Evolutionary conservation across 2,329 filamentous ascomycete species (phyloP), one percentile per base, ranked within the genome.

Genomic region (Hansfordia pulvinata): DNA sequence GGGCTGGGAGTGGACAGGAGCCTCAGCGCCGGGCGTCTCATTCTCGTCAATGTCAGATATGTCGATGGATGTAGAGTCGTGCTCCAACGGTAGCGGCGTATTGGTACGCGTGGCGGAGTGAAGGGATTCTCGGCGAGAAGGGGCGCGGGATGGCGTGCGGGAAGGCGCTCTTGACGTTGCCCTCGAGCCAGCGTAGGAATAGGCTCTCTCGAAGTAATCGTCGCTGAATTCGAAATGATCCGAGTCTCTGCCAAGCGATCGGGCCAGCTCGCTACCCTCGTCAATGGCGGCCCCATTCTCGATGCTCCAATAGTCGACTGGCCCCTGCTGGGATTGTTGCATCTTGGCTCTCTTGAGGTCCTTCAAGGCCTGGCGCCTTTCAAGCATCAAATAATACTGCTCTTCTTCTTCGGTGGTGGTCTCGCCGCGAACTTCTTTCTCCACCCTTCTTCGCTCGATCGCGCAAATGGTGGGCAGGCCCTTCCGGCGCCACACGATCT

Each of bases 401-500:
- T 76, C 62, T 49, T 77, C 65, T 44, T 72, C 70, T 35, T 61
- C 57, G 19, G 62, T 62, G 38, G 66, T 62, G n/a, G 61, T 52
- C 35, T 75, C 62, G 28, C 69, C 69, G 18, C 58, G 60, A 47
- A 72, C 68, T 43, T 84, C 79, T 27, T 72, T 71, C 46, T 92
- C 79, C 38, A 90, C 69, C 29, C 86, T 72, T 31, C 74, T 67
- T 40, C 83, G 81, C 49, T 98, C 90, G 42, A 85, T 76, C 17
- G 75, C 62, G 40, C 82, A 82, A 36, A 96, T 80, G 43, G 85
- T 80, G 30, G 77, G 79, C 6, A 85, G 63, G 5, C 84, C 88
- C 54, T 86, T 84, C 49, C 80, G 88, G 29, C 90, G 74, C 90
- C 90, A 98, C 25, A 84, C 69, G 30, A 98, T 83, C 54, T 98